Conservation (phyloP, 768 basidiomycete genomes). For the Tylopilus sp. region DNA sequence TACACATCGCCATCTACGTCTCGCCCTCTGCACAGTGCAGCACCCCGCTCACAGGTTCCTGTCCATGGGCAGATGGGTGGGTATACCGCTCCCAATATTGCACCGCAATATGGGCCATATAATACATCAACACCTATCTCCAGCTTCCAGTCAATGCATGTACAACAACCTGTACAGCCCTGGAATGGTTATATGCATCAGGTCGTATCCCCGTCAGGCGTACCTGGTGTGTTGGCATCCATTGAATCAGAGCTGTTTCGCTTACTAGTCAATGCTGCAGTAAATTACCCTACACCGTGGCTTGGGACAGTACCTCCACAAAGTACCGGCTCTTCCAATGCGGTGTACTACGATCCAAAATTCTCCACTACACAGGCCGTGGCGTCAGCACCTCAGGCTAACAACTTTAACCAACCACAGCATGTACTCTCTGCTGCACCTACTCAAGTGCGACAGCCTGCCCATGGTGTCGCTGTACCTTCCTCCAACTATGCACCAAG, state of each 20-base stretch:
- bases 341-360: neutral
- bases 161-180: conserved; percentile 8
- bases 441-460: conserved; percentile 5
- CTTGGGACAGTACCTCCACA: neutral
- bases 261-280: neutral
- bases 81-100: conserved; percentile 11
- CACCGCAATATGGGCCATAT: conserved; percentile 1
- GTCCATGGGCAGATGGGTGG: conserved; percentile 8
- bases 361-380: neutral
- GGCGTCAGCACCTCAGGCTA: neutral
- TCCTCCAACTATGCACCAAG: neutral
- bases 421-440: neutral
- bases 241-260: neutral
- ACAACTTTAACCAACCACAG: conserved; percentile 1
- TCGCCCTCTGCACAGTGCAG: neutral
- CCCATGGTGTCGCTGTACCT: neutral
- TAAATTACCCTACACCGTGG: conserved; percentile 6
- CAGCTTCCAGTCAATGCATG: conserved; percentile 2
- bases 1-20: neutral
- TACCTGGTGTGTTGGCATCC: conserved; percentile 9
- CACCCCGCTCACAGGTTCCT: conserved; percentile 1
- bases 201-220: neutral
- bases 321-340: neutral
- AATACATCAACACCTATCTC: conserved; percentile 1
- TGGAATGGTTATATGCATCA: conserved; percentile 13